These are phyloP conservation scores for Exophiala viscosa DNA, from an alignment of 2,329 filamentous ascomycete species.

Conservation along the genomic window DNA sequence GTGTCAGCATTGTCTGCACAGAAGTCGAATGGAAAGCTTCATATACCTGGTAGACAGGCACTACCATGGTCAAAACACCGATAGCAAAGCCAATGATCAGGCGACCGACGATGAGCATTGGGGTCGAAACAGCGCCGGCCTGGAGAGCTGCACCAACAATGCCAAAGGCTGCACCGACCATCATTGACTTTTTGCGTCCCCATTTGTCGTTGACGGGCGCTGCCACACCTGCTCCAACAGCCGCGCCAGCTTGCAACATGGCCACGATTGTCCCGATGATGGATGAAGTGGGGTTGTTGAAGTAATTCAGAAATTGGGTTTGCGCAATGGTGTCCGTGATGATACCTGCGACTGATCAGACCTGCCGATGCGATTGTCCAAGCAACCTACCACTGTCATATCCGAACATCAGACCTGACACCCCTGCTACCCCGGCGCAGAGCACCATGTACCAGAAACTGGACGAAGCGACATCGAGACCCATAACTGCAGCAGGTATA, in stretches of 20 bases:
- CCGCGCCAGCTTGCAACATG: slow-evolving; percentile 37
- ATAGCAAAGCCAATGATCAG: slow-evolving; percentile 13
- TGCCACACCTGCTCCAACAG: slow-evolving; percentile 12
- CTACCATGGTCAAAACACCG: slow-evolving; percentile 5
- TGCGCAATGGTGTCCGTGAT: slow-evolving; percentile 34
- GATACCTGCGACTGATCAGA: slow-evolving; percentile 24
- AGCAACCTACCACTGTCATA: neutral
- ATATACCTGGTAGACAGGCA: slow-evolving; percentile 2
- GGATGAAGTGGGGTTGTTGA: slow-evolving; percentile 24
- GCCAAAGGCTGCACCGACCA: slow-evolving; percentile 5
- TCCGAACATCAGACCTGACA: neutral
- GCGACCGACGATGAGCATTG: slow-evolving; percentile 18
- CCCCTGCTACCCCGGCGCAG: neutral
- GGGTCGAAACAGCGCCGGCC: neutral
- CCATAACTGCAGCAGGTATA: neutral
- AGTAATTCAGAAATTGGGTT: slow-evolving; percentile 30
- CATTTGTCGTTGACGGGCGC: slow-evolving; percentile 3
- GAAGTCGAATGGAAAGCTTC: neutral
- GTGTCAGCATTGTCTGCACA: neutral
- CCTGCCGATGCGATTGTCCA: neutral
- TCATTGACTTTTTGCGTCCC: slow-evolving; percentile 12
- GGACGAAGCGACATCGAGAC: neutral
- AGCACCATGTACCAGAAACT: neutral
- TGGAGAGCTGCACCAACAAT: neutral
- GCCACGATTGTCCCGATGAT: slow-evolving; percentile 36